phyloP scores from a whole-genome alignment of 176 grass and related monocot genomes.

The Dactylis glomerata region DNA sequence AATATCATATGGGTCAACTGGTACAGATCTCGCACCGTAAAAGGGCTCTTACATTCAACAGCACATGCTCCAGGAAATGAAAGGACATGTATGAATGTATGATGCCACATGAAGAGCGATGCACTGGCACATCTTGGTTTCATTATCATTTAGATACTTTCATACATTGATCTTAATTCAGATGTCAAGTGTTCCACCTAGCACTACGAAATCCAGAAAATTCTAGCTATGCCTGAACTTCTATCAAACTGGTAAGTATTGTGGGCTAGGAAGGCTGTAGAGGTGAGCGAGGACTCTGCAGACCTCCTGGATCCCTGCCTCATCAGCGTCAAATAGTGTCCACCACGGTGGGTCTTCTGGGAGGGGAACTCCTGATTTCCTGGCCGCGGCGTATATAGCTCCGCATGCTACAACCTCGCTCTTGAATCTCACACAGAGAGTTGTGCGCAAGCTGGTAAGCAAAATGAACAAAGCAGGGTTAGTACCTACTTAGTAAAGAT shows the following conservation, averaged over 20 bases:
- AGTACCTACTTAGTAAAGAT: neutral
- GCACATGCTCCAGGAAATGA: neutral
- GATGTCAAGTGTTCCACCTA: neutral
- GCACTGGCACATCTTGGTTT: neutral
- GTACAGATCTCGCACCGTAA: neutral
- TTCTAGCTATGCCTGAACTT: neutral
- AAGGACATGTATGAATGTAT: no score
- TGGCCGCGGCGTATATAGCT: neutral
- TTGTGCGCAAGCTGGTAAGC: neutral
- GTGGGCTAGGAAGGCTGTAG: constrained; percentile 46
- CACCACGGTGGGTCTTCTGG: constrained; percentile 13
- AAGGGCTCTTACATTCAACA: neutral
- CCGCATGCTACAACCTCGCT: neutral
- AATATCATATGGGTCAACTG: no score
- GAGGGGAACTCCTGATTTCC: neutral
- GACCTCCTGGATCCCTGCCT: neutral
- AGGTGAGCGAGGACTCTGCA: constrained; percentile 31
- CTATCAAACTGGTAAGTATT: constrained; percentile 47
- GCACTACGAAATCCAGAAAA: neutral
- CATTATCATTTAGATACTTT: neutral
- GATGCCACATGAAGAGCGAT: neutral
- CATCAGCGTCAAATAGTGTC: constrained; percentile 51
- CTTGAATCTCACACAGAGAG: neutral
- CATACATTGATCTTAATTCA: neutral
- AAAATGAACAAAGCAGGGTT: neutral